Base-by-base conservation (phyloP, 768 basidiomycete genomes). In the Mrakia hoshinonis region DNA sequence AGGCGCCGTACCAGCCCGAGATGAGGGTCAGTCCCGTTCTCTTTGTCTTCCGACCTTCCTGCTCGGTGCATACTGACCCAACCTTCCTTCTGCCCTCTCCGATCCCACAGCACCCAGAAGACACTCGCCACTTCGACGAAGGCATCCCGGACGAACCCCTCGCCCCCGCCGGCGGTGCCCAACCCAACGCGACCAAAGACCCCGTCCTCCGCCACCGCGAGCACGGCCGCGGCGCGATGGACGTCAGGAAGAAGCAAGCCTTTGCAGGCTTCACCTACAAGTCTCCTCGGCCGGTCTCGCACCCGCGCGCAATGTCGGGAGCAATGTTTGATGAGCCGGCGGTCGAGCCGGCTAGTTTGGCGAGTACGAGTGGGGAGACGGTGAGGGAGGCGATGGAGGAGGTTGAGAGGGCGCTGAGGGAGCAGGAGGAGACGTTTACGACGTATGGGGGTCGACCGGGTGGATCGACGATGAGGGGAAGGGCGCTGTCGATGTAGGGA, bases 1-100 rank as follows among this genome's bases (percentile, higher is more conserved):
- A 85, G 67, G 90, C 94, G 13, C 94, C 94, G 20, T 98, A 94
- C 83, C 86, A 85, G 72, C 96, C 95, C 38, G 87, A 92, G 74
- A 85, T 99, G 71, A 46, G 26, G 46, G 83, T 86, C 74, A 88
- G 89, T n/a, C 22, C n/a, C 62, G 24, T 29, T 26, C 31, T 66
- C n/a, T 34, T 47, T n/a, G 52, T 46, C 51, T 39, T 4, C 51
- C 51, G 7, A 15, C 34, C n/a, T n/a, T n/a, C n/a, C n/a, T n/a
- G n/a, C n/a, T n/a, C n/a, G n/a, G n/a, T n/a, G n/a, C n/a, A n/a
- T n/a, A n/a, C 46, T 7, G 20, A 43, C 24, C 38, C 6, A 38
- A 11, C 51, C 11, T 24, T 24, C 29, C 6, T 36, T 29, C 29
- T 49, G 0, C 26, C 6, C 22, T 20, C 52, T 2, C 51, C 38